These are phyloP conservation scores for Alternaria infectoria DNA, from an alignment of 2,329 filamentous ascomycete genomes.

Conservation along the genomic window DNA sequence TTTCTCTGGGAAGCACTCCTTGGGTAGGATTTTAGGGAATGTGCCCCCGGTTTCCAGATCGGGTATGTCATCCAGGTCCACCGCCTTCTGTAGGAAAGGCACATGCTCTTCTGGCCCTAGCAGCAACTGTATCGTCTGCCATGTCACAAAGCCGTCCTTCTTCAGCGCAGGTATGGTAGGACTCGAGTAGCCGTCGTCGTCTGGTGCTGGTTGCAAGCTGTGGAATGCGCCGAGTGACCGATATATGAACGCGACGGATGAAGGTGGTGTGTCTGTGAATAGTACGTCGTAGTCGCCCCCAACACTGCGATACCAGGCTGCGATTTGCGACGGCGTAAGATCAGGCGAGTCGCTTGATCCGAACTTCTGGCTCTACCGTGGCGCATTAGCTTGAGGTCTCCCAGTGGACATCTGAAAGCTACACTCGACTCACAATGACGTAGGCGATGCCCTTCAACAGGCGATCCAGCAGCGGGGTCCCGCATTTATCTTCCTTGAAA, in stretches of 20 bases:
- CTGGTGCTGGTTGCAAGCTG: constrained; percentile 73
- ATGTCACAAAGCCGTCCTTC: constrained; percentile 83
- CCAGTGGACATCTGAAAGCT: neutral
- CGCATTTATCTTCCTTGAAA: constrained; percentile 59
- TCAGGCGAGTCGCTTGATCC: constrained; percentile 55
- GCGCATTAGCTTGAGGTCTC: constrained; percentile 14
- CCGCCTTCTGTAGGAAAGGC: constrained; percentile 79
- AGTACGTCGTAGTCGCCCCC: constrained; percentile 62
- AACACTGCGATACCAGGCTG: constrained; percentile 57
- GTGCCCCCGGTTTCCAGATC: constrained; percentile 68
- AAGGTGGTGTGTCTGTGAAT: constrained; percentile 75
- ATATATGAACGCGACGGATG: constrained; percentile 89
- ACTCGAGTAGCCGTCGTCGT: constrained; percentile 70
- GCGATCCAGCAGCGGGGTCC: constrained; percentile 54
- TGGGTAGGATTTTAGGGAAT: constrained; percentile 68
- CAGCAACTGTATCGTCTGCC: constrained; percentile 90
- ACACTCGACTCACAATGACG: constrained; percentile 49
- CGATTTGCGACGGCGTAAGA: constrained; percentile 57
- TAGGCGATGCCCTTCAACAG: constrained; percentile 56
- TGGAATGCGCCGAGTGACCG: constrained; percentile 90
- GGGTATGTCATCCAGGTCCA: constrained; percentile 76
- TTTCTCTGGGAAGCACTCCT: constrained; percentile 71
- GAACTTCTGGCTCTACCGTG: constrained; percentile 49
- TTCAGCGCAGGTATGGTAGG: constrained; percentile 86
- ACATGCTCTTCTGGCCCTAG: constrained; percentile 89